These are phyloP conservation scores for Candida mattraensis DNA, from an alignment of 805 yeast genomes.

Conservation along the genomic window DNA sequence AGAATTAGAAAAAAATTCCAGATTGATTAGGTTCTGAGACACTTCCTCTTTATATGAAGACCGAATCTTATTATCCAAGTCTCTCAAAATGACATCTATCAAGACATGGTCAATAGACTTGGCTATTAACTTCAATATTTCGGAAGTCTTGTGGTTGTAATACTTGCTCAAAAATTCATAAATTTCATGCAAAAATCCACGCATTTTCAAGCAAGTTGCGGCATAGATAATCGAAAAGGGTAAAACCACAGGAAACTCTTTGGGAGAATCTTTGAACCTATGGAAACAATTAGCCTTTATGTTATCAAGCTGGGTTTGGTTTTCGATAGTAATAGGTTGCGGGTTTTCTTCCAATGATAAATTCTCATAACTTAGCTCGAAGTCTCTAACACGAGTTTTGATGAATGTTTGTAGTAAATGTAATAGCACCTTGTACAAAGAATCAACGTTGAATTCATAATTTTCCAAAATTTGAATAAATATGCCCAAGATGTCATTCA, in stretches of 20 bases:
- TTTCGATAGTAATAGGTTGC: slow-evolving; percentile 78
- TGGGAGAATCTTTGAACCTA: slow-evolving; percentile 24
- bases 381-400: slow-evolving; percentile 51
- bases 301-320: slow-evolving; percentile 57
- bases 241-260: slow-evolving; percentile 57
- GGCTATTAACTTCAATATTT: slow-evolving; percentile 58
- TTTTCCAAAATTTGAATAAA: slow-evolving; percentile 77
- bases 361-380: slow-evolving; percentile 58
- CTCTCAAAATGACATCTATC: slow-evolving; percentile 61
- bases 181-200: slow-evolving; percentile 63
- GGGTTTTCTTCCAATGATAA: slow-evolving; percentile 78
- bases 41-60: slow-evolving; percentile 84
- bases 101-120: slow-evolving; percentile 68
- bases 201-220: slow-evolving; percentile 74
- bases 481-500: slow-evolving; percentile 65
- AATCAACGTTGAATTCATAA: slow-evolving; percentile 57
- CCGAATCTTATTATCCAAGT: slow-evolving; percentile 59
- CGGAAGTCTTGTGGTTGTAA: slow-evolving; percentile 61
- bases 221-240: slow-evolving; percentile 92
- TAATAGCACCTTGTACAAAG: slow-evolving; percentile 62
- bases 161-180: slow-evolving; percentile 64
- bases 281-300: slow-evolving; percentile 45
- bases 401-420: slow-evolving; percentile 60
- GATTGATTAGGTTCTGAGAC: slow-evolving; percentile 83
- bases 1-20: slow-evolving; percentile 82